Evolutionary conservation across 148 eudicot genomes (phyloP), one percentile per base, ranked within the genome.

Genomic region (Arctostaphylos glauca): DNA sequence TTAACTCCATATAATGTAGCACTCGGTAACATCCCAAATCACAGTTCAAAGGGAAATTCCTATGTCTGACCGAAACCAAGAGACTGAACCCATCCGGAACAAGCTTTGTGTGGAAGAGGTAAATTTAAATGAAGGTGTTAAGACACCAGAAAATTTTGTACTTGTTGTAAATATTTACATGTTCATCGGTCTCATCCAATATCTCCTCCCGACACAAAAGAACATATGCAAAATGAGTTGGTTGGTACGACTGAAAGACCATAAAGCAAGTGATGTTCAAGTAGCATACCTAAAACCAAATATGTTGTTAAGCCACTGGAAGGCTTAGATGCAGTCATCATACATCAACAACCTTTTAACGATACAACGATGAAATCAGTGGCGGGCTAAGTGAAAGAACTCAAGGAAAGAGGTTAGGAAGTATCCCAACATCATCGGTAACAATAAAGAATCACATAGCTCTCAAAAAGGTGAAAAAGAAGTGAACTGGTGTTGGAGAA

Each of bases 141-240:
- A n/a, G n/a, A n/a, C n/a, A n/a, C n/a, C n/a, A n/a, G n/a, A 52
- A 71, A 43, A 62, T 80, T 74, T n/a, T n/a, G n/a, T 78, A 94
- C 99, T 97, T 88, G 89, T 96, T 96, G 88, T 96, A 98, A 77
- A 94, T 96, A 84, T 96, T 96, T 43, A 96, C 99, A 82, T 96
- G 94, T 71, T 96, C 99, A 83, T 96, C 99, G 18, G 99, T 96
- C 87, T 96, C 99, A 82, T 96, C 98, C 84, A 96, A 71, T 88
- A 96, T 96, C 85, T 96, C 99, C 92, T 96, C 99, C 99, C 94
- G 92, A 72, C 64, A 66, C 46, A 58, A 78, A 64, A 50, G 80
- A 74, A 67, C 41, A 79, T 50, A 38, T 31, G 60, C 54, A 31
- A 82, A 75, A 56, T 70, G 23, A 80, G 76, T 55, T 44, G 86